Base-by-base conservation (phyloP, 179 eudicot species). In the Carnegiea gigantea region DNA sequence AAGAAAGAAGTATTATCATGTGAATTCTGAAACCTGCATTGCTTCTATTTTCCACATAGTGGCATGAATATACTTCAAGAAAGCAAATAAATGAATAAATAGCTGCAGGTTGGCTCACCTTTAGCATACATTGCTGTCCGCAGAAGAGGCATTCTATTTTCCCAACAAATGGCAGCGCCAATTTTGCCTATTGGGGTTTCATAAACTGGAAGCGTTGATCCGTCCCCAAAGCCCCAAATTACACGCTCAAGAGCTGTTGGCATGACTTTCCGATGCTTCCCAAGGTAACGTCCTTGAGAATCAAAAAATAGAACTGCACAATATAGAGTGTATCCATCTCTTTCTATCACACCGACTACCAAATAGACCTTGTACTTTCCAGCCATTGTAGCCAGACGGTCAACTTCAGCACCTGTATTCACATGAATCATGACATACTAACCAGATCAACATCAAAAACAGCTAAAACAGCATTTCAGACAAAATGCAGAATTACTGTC, bases 191-290 rank as follows among this genome's bases (percentile, higher is more conserved):
- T 71, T 30, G 98, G 92, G 36, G 99, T 94, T 54, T 95, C 97
- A 83, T 90, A 95, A 78, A 95, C 97, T 17, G 97, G 99, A 86
- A 94, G 82, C 20, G 98, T 94, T 10, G 99, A 95, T 76, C 97
- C 99, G 83, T 95, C 99, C 46, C 98, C 99, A 88, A 94, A 94
- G 8, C 99, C 99, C 99, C 99, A 95, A 7, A 94, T 94, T 59
- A 92, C 82, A 73, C 98, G 94, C 83, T 95, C 98, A 73, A 95
- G 84, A 33, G 96, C 98, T 12, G 98, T 95, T 10, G 99, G 99
- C 99, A 95, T 95, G 81, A 92, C 51, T 88, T 95, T 95, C 67
- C 99, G 90, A 87, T 95, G 99, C 86, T 95, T 95, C 14, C 99
- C 99, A n/a, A 95, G 92, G 86, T 88, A 94, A 76, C 36, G 86